Evolutionary conservation across 2,329 filamentous ascomycete species (phyloP), one percentile per base, ranked within the genome.

Genomic region (Orbilia brochopaga): DNA sequence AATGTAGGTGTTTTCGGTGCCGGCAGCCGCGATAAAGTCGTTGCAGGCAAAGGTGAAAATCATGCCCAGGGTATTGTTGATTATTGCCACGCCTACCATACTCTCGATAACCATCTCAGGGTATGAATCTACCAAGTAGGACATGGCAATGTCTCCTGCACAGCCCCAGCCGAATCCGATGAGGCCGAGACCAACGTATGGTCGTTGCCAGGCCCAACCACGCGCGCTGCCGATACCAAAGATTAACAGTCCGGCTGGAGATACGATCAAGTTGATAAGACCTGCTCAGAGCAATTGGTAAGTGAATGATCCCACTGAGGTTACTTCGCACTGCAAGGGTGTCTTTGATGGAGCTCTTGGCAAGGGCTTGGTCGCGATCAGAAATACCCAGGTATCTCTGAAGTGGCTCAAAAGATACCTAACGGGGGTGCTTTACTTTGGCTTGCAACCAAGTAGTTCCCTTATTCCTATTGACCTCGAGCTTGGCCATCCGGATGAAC

Each of bases 131-230:
- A 83, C 83, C 3, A 85, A 78, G 67, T 85, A 85, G 0, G 84
- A 82, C 79, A 84, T 81, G 60, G 81, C 80, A 64, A 86, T 76
- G 77, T 86, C 85, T 4, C 85, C 85, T 1, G 83, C 83, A 56
- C 84, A 86, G 6, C 85, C 85, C 77, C 84, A 86, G 1, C 85
- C 85, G 61, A 86, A 86, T 2, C 85, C 85, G 27, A 85, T 85
- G 74, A 86, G 82, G 2, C 83, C 85, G 0, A 86, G 78, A 1
- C 83, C 85, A 15, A 86, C 79, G 60, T 86, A 86, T 0, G 84
- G 82, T 7, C 79, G 79, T 0, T 81, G 83, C 84, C 84, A 86
- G 37, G 77, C 73, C 83, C 82, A 85, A 0, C 81, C 82, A 42
- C 82, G 79, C 8, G 79, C 81, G 1, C 82, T 83, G 0, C 83